Evolutionary conservation across 208 protist species (phyloP).

Genomic region (Acanthamoeba lugdunensis): DNA sequence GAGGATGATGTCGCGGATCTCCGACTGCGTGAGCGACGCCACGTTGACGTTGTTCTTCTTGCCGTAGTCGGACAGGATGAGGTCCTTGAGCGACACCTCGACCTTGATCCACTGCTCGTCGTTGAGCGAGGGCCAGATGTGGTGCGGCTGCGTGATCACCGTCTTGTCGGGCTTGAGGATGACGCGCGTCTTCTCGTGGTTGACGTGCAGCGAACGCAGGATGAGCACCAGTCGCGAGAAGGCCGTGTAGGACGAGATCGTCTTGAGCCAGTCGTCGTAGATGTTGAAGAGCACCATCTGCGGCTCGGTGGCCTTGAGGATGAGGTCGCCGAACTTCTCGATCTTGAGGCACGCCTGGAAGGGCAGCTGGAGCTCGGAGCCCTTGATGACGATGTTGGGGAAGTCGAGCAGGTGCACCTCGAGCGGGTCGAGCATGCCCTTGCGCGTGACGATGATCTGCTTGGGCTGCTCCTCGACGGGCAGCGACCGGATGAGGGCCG

Average conservation of each 20-base stretch:
- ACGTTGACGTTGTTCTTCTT: slow-evolving; percentile 99
- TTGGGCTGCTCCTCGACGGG: slow-evolving; percentile 98
- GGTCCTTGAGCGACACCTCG: slow-evolving; percentile 98
- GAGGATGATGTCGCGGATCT: slow-evolving; percentile 99
- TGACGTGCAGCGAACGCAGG: slow-evolving; percentile 97
- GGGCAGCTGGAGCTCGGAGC: slow-evolving; percentile 98
- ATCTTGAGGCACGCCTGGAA: slow-evolving; percentile 98
- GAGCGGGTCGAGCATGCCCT: slow-evolving; percentile 96
- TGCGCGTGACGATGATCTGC: slow-evolving; percentile 99
- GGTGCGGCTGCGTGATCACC: slow-evolving; percentile 94
- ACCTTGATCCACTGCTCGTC: slow-evolving; percentile 98
- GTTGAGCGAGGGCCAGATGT: slow-evolving; percentile 99
- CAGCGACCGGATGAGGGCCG: slow-evolving; percentile 97
- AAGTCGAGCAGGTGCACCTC: slow-evolving; percentile 95
- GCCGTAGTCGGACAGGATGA: slow-evolving; percentile 99
- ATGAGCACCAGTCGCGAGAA: slow-evolving; percentile 99
- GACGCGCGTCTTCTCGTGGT: slow-evolving; percentile 94
- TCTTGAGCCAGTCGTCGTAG: slow-evolving; percentile 99
- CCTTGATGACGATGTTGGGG: slow-evolving; percentile 99
- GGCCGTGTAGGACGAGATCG: slow-evolving; percentile 97
- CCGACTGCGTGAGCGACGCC: slow-evolving; percentile 97
- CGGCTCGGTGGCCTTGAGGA: slow-evolving; percentile 98
- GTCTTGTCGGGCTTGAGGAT: slow-evolving; percentile 96
- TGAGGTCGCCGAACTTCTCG: slow-evolving; percentile 98
- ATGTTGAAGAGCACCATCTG: slow-evolving; percentile 97